Evolutionary conservation across 768 basidiomycete species (phyloP).

Genomic region (Pulveroboletus sp.): DNA sequence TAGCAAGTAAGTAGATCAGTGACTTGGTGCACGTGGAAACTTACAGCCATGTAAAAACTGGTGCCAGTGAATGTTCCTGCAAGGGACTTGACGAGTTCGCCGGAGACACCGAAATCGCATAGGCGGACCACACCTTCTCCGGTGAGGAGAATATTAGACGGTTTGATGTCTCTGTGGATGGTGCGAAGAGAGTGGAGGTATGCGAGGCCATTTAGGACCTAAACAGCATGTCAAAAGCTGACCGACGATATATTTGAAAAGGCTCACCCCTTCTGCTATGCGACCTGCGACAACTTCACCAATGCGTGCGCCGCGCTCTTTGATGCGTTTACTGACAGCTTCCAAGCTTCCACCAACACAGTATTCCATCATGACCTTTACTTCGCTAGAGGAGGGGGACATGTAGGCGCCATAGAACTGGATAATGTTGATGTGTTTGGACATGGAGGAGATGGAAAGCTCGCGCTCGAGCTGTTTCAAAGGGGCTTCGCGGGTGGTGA

Average conservation of each 20-base stretch:
- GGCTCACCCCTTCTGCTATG: conserved; percentile 84
- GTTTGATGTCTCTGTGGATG: conserved; percentile 95
- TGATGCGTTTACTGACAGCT: conserved; percentile 79
- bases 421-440: conserved; percentile 82
- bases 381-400: conserved; percentile 81
- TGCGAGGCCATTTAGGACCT: conserved; percentile 88
- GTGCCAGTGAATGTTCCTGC: conserved; percentile 98
- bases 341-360: conserved; percentile 89
- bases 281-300: conserved; percentile 88
- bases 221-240: conserved; percentile 9
- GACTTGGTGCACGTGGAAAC: conserved; percentile 30
- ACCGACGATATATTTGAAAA: not conserved
- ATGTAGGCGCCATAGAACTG: conserved; percentile 90
- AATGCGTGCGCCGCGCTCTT: conserved; percentile 70
- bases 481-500: conserved; percentile 86
- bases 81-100: conserved; percentile 84
- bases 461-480: conserved; percentile 91
- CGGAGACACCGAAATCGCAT: conserved; percentile 96
- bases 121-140: conserved; percentile 87
- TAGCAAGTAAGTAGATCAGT: conserved; percentile 3
- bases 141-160: conserved; percentile 88
- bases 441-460: conserved; percentile 82
- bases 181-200: conserved; percentile 90
- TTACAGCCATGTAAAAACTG: conserved; percentile 96
- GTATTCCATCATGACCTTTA: conserved; percentile 93